phyloP scores from a whole-genome alignment of 139 green algal genomes.

The Haematococcus sp. region DNA sequence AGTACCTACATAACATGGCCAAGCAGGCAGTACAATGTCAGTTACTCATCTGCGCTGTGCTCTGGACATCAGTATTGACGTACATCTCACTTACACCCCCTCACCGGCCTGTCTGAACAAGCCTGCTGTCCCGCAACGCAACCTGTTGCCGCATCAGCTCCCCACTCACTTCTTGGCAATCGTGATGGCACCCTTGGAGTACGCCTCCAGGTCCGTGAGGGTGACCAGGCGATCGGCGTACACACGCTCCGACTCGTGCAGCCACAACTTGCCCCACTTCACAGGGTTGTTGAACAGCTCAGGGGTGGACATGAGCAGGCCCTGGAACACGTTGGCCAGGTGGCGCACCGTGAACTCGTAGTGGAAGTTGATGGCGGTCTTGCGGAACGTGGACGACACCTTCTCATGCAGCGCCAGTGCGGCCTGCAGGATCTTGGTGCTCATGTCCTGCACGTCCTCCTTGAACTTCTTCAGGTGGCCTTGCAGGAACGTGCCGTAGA shows the following conservation, averaged over 20 bases:
- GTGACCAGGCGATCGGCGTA: conserved; percentile 80
- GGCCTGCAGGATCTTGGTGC: conserved; percentile 74
- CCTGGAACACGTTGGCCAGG: conserved; percentile 87
- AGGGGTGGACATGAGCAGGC: conserved; percentile 78
- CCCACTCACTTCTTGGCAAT: conserved; percentile 72
- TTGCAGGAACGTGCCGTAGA: conserved; percentile 85
- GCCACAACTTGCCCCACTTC: conserved; percentile 84
- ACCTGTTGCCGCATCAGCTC: too few species aligned
- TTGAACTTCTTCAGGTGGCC: conserved; percentile 72
- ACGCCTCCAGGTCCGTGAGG: conserved; percentile 65
- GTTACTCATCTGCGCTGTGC: too few species aligned
- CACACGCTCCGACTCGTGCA: conserved; percentile 86
- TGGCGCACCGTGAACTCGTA: conserved; percentile 91
- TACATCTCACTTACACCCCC: too few species aligned
- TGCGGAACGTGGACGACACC: conserved; percentile 80
- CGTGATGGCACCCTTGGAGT: conserved; percentile 70
- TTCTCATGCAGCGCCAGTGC: conserved; percentile 82
- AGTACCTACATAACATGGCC: too few species aligned
- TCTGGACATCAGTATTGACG: too few species aligned
- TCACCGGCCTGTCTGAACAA: too few species aligned
- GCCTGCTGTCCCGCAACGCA: too few species aligned
- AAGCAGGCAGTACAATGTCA: too few species aligned
- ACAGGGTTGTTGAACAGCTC: conserved; percentile 67
- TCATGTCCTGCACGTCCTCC: conserved; percentile 62
- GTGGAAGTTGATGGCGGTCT: conserved; percentile 92